These are phyloP conservation scores for Apiotrichum gamsii DNA, from an alignment of 1,284 basidiomycete genomes.

Conservation along the genomic window DNA sequence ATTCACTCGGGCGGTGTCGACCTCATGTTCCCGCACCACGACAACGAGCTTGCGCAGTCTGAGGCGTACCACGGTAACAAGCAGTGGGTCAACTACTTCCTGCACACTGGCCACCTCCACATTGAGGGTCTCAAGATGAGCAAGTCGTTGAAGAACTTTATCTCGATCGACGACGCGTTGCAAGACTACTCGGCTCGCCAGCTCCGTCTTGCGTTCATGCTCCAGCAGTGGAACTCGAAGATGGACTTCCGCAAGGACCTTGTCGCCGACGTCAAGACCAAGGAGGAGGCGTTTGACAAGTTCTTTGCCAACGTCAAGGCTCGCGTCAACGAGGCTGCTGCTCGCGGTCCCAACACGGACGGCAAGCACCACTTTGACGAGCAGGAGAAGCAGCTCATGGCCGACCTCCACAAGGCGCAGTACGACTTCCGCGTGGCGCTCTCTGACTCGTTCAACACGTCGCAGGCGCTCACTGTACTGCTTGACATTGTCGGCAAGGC, in stretches of 20 bases:
- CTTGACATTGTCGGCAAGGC: constrained; percentile 79
- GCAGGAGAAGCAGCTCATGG: constrained; percentile 60
- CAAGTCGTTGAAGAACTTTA: constrained; percentile 99
- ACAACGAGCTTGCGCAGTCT: constrained; percentile 96
- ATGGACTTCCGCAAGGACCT: constrained; percentile 91
- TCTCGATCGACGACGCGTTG: constrained; percentile 96
- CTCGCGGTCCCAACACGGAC: constrained; percentile 36
- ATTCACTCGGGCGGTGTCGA: constrained; percentile 97
- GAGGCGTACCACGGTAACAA: constrained; percentile 91
- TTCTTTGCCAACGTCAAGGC: constrained; percentile 89
- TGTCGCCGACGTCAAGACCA: constrained; percentile 75
- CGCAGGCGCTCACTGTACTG: constrained; percentile 68
- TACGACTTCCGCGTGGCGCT: constrained; percentile 77
- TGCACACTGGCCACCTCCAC: constrained; percentile 97
- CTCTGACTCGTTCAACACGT: constrained; percentile 97
- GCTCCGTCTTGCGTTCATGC: constrained; percentile 87
- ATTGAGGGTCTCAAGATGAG: constrained; percentile 99
- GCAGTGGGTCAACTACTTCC: constrained; percentile 98
- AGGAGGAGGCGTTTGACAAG: constrained; percentile 87
- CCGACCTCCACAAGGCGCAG: constrained; percentile 66
- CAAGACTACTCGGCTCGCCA: constrained; percentile 79
- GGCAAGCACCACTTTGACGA: constrained; percentile 52
- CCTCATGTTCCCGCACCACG: constrained; percentile 97
- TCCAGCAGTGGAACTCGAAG: constrained; percentile 84
- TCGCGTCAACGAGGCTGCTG: constrained; percentile 51